Percentiles rank a stretch among this genome's conserved stretches.
Evolutionary conservation across 2,329 filamentous ascomycete species (phyloP).

Genomic region (Exophiala lecanii-corni): DNA sequence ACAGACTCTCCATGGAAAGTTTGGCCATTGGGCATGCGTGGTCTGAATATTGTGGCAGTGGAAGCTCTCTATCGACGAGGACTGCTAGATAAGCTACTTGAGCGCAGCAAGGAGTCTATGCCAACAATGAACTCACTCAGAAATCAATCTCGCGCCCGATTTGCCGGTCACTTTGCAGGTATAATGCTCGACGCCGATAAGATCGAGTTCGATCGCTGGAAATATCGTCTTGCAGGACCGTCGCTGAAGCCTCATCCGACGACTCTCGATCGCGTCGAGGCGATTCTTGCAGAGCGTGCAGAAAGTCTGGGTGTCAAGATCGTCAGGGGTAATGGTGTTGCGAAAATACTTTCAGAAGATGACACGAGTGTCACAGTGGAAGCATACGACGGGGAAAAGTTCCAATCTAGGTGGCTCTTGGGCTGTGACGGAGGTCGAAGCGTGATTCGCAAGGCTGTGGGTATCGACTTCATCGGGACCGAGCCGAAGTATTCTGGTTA

Average conservation of each 20-base stretch:
- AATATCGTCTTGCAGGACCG: slow-evolving; percentile 14
- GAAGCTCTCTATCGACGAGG: slow-evolving; percentile 39
- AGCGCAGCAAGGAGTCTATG: slow-evolving; percentile 10
- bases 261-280: slow-evolving; percentile 24
- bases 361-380: slow-evolving; percentile 11
- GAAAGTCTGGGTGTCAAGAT: slow-evolving; percentile 23
- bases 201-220: slow-evolving; percentile 32
- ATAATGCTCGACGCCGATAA: slow-evolving; percentile 30
- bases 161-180: slow-evolving; percentile 33
- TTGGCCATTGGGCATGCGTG: slow-evolving; percentile 21
- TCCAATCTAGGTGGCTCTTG: slow-evolving; percentile 35
- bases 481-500: slow-evolving; percentile 37
- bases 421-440: slow-evolving; percentile 43
- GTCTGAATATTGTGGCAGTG: slow-evolving; percentile 33
- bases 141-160: slow-evolving; percentile 27
- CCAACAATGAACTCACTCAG: slow-evolving; percentile 1
- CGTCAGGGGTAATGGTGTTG: slow-evolving; percentile 28
- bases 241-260: slow-evolving; percentile 11
- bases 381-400: slow-evolving; percentile 17
- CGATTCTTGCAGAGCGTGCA: slow-evolving; percentile 15
- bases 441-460: slow-evolving; percentile 34
- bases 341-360: slow-evolving; percentile 13
- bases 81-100: slow-evolving; percentile 31
- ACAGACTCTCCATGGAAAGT: slow-evolving; percentile 31
- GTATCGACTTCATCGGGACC: slow-evolving; percentile 37